Evolutionary conservation across 2,329 filamentous ascomycete species (phyloP), one percentile per base, ranked within the genome.

Genomic region (Colletotrichum truncatum): DNA sequence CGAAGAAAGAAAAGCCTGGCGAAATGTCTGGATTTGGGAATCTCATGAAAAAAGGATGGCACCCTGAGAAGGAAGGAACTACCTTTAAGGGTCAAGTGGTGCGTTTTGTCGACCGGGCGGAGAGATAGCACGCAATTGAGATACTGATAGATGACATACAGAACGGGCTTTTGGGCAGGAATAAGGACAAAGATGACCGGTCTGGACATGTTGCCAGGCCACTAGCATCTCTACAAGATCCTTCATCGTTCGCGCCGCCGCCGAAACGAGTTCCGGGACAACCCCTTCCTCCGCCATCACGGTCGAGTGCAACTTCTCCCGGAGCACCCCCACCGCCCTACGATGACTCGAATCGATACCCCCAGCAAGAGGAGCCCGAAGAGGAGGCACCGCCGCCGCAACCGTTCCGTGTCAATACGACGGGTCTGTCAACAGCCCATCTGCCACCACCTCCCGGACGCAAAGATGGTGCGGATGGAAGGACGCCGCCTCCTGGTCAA

Each of bases 221-320:
- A 2, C 80, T 97, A 43, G 83, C 88, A 8, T 84, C 87, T 4
- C 84, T 97, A 28, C 89, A 88, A 74, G 93, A 97, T 74, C 94
- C 93, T 1, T 77, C 87, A 1, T 86, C 88, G 14, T 97, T 97
- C 74, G 93, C 87, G 2, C 93, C 93, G 23, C 94, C 94, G 25
- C 94, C 94, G 1, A 94, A 88, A 71, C 91, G 87, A 67, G 77
- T 74, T 11, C 73, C 71, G 14, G 57, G 59, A 54, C 49, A 70
- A 14, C 62, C 69, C 12, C 61, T 67, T 9, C 48, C 68, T 21
- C 16, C 64, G 51, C 55, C 71, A 4, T 63, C 70, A 10, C 59
- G 79, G 36, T 75, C 76, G 26, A 72, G 73, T 64, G 68, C 76
- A 43, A 85, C 73, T 78, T 81, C 61, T 78, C 76, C 73, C 71